phyloP scores from a whole-genome alignment of 352 stramenopile species.

The Phytopythium kandeliae region DNA sequence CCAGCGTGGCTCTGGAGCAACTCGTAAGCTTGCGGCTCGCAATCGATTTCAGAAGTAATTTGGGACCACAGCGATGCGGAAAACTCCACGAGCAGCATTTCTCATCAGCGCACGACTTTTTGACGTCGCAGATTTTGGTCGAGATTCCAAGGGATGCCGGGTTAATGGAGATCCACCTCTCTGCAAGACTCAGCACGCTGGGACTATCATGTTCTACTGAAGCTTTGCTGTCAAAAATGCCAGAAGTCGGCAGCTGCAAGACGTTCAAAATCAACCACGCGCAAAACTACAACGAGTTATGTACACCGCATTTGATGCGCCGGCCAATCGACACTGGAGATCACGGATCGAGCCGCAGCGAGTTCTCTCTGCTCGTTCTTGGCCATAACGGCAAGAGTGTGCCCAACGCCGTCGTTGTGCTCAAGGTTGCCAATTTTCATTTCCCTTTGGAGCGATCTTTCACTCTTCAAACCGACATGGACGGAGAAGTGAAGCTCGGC shows the following conservation, averaged over 20 bases:
- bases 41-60: neutral
- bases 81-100: constrained; percentile 23
- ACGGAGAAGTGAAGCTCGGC: constrained; percentile 36
- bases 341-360: constrained; percentile 9
- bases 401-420: constrained; percentile 12
- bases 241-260: constrained; percentile 15
- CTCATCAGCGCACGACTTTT: constrained; percentile 14
- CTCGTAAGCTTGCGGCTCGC: constrained; percentile 1
- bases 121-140: constrained; percentile 16
- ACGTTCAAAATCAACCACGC: constrained; percentile 33
- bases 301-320: constrained; percentile 29
- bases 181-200: constrained; percentile 11
- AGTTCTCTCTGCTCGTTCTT: constrained; percentile 29
- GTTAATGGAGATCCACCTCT: too few species aligned
- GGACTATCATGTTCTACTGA: too few species aligned
- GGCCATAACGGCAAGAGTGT: constrained; percentile 52
- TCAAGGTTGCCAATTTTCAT: constrained; percentile 24
- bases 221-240: too few species aligned
- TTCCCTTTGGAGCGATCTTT: constrained; percentile 7
- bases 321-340: neutral
- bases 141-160: constrained; percentile 36
- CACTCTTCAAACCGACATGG: constrained; percentile 20
- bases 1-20: constrained; percentile 2
- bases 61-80: neutral
- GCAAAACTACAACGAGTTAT: constrained; percentile 23